A percentile compares a stretch with the other conserved stretches of the same genome.
Conservation (phyloP, 2,329 filamentous ascomycete species). For the Diplodia scrobiculata region DNA sequence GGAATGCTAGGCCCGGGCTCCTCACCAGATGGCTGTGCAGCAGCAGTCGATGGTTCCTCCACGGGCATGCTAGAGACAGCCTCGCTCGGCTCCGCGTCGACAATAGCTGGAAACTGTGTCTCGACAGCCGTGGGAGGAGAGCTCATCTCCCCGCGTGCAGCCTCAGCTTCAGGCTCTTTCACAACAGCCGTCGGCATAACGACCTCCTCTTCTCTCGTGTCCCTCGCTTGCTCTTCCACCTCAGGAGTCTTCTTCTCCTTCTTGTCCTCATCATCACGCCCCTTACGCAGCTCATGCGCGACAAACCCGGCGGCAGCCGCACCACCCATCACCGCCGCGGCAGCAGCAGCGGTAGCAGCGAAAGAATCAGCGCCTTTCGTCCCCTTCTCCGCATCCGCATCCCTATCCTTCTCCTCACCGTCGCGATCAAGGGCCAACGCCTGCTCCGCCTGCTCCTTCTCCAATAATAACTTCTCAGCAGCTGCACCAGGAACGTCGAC, state of each 20-base stretch:
- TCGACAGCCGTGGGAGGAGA: not conserved
- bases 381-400: not conserved
- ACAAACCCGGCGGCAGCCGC: conserved; percentile 32
- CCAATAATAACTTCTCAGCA: conserved; percentile 7
- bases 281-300: conserved; percentile 31
- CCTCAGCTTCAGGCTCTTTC: not conserved
- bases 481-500: not conserved
- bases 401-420: no score
- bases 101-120: not conserved
- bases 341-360: conserved; percentile 37
- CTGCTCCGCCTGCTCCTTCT: no score
- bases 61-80: no score
- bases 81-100: not conserved
- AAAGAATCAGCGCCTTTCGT: not conserved
- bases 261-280: not conserved
- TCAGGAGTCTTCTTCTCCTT: not conserved
- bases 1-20: no score
- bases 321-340: conserved; percentile 38
- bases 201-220: not conserved
- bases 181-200: not conserved
- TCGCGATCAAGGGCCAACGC: not conserved
- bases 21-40: no score
- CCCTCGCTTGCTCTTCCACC: not conserved
- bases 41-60: no score
- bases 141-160: not conserved